Evolutionary conservation across 2,329 filamentous ascomycete genomes (phyloP), one percentile per base, ranked within the genome.

Genomic region (Trichoderma endophyticum): DNA sequence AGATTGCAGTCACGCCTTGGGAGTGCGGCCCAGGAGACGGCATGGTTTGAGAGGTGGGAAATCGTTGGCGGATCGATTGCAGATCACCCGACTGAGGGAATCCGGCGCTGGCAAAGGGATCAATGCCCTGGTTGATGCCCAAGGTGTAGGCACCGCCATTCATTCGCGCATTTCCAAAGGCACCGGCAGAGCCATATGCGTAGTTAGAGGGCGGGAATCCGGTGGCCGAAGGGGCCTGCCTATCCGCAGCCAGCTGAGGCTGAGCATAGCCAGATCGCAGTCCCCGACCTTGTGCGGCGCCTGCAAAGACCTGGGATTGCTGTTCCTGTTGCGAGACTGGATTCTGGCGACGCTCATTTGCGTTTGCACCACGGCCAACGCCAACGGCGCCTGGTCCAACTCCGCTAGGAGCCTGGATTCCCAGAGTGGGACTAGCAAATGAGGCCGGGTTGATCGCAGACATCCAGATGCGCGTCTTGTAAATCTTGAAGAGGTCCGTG

Each of bases 381-480:
- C 86, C 87, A n/a, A 93, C 87, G 28, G 90, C 89, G 28, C 90
- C 91, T 9, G 89, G 89, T 0, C 89, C 89, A 76, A 92, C 86
- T 32, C 88, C 88, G 74, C 89, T 91, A 1, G 91, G 90, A 3
- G 91, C 89, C 79, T 91, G 90, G 26, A 94, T 84, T 30, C 92
- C 92, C 63, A 93, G 85, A 3, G 90, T 90, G 21, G 93, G 92
- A 74, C 91, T 95, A 28, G 93, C 93, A 81, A 98, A 98, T 0
- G 95, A 98, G 6, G 95, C 96, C 8, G 96, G 96, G 80, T 99
- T 99, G 81, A 99, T 97, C 4, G 96, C 96, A 5, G 95, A 98
- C 93, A 99, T 97, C 96, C 96, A 99, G 78, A 99, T 99, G 77
- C 97, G 90, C 26, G 95, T 97, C 85, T 99, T 99, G 87, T 98